Conservation (phyloP, 2,329 filamentous ascomycete species). For the Ophiostoma tasmaniense region DNA sequence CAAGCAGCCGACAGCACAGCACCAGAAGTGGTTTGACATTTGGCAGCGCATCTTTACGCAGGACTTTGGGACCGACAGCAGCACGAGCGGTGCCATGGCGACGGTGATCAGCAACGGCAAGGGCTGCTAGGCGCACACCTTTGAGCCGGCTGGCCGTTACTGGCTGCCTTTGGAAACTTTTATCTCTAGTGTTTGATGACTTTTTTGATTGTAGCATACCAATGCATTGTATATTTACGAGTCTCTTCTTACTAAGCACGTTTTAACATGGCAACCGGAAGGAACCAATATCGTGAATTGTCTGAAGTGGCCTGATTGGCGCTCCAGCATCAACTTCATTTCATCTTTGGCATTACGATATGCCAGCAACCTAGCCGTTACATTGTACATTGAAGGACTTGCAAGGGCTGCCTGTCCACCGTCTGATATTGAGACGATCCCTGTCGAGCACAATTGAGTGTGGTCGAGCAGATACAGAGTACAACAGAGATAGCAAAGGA, state of each 20-base stretch:
- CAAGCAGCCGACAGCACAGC: slow-evolving; percentile 53
- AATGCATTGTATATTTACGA: not conserved
- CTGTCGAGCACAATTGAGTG: not conserved
- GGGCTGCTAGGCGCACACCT: not conserved
- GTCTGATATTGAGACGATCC: not conserved
- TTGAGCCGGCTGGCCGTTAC: not conserved
- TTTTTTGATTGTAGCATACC: not conserved
- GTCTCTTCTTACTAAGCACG: not conserved
- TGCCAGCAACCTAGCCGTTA: not conserved
- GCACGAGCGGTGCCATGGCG: not conserved
- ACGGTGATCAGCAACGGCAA: slow-evolving; percentile 1
- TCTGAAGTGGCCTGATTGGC: too few relatives aligned
- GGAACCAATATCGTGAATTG: not conserved
- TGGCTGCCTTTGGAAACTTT: not conserved
- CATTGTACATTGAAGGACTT: not conserved
- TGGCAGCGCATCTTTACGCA: slow-evolving; percentile 63
- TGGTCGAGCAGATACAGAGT: not conserved
- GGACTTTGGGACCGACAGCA: slow-evolving; percentile 29
- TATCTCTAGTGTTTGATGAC: not conserved
- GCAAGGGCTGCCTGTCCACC: not conserved
- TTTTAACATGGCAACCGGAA: not conserved
- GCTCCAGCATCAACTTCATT: not conserved
- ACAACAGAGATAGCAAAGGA: not conserved
- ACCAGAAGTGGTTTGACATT: slow-evolving; percentile 64
- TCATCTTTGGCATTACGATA: not conserved